Evolutionary conservation across 2,329 filamentous ascomycete species (phyloP).

Genomic region (Tolypocladium inflatum): DNA sequence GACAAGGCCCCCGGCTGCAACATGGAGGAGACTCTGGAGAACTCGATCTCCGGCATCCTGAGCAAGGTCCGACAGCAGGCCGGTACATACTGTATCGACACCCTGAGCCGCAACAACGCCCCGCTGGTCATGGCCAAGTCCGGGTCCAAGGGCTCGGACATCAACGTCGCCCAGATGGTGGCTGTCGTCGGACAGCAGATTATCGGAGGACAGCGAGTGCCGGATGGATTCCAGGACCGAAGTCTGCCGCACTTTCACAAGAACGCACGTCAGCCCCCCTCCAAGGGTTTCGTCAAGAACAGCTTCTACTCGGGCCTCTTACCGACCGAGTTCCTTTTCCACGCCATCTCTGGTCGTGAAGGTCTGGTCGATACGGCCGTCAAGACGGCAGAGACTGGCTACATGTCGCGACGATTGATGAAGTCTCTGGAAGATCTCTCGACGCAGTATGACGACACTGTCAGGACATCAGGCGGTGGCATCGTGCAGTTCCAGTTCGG

Average conservation of each 20-base stretch:
- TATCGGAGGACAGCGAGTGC: slow-evolving; percentile 85
- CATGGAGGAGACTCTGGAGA: slow-evolving; percentile 86
- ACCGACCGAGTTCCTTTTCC: slow-evolving; percentile 92
- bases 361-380: slow-evolving; percentile 97
- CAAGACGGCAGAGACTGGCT: slow-evolving; percentile 97
- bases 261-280: slow-evolving; percentile 80
- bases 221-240: slow-evolving; percentile 92
- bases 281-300: slow-evolving; percentile 94
- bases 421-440: slow-evolving; percentile 95
- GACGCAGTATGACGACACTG: slow-evolving; percentile 87
- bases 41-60: slow-evolving; percentile 80
- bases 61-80: slow-evolving; percentile 87
- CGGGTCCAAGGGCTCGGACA: slow-evolving; percentile 91
- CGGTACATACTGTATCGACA: slow-evolving; percentile 81
- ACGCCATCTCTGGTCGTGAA: slow-evolving; percentile 97
- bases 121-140: slow-evolving; percentile 96
- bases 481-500: slow-evolving; percentile 98
- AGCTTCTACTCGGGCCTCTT: slow-evolving; percentile 91
- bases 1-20: slow-evolving; percentile 83
- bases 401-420: slow-evolving; percentile 98
- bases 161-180: slow-evolving; percentile 99
- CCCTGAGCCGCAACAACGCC: slow-evolving; percentile 83
- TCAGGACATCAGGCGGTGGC: slow-evolving; percentile 77
- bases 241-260: slow-evolving; percentile 94
- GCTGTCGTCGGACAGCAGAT: slow-evolving; percentile 96